phyloP scores from a whole-genome alignment of 139 green algal species.

The Chlamydomonas asymmetrica region DNA sequence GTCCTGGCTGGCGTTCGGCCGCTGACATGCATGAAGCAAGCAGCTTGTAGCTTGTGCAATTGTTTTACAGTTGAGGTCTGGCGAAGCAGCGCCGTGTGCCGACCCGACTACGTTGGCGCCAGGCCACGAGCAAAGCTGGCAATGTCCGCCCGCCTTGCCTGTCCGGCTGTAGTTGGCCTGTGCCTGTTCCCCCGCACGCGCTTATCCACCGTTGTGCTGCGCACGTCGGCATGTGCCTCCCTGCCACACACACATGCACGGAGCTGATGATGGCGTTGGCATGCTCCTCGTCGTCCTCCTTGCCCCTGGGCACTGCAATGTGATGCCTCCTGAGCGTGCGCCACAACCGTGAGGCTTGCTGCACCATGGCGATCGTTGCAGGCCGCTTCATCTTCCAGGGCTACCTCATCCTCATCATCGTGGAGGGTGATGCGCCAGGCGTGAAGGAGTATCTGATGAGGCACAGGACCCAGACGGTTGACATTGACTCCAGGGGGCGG shows the following conservation, averaged over 20 bases:
- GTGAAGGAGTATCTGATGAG: slow-evolving; percentile 33
- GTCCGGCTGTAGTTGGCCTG: no score
- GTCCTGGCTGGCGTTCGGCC: not conserved
- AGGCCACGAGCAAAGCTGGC: no score
- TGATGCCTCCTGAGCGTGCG: not conserved
- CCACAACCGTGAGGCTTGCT: not conserved
- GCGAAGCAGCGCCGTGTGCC: not conserved
- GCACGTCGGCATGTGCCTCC: not conserved
- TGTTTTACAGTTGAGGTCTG: no score
- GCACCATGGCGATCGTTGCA: not conserved
- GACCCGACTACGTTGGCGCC: not conserved
- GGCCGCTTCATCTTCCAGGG: slow-evolving; percentile 36
- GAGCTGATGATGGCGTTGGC: not conserved
- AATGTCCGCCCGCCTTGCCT: no score
- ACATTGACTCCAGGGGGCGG: slow-evolving; percentile 37
- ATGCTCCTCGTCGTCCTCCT: not conserved
- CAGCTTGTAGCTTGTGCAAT: not conserved
- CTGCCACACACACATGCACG: not conserved
- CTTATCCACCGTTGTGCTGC: not conserved
- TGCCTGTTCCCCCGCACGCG: not conserved
- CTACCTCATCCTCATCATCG: slow-evolving; percentile 32
- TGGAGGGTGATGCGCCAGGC: slow-evolving; percentile 4
- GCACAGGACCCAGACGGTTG: slow-evolving; percentile 38
- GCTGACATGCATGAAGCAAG: not conserved
- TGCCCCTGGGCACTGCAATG: not conserved